Evolutionary conservation across 2,329 filamentous ascomycete genomes (phyloP).

Genomic region (Xenosphaeropsis pyriputrescens): DNA sequence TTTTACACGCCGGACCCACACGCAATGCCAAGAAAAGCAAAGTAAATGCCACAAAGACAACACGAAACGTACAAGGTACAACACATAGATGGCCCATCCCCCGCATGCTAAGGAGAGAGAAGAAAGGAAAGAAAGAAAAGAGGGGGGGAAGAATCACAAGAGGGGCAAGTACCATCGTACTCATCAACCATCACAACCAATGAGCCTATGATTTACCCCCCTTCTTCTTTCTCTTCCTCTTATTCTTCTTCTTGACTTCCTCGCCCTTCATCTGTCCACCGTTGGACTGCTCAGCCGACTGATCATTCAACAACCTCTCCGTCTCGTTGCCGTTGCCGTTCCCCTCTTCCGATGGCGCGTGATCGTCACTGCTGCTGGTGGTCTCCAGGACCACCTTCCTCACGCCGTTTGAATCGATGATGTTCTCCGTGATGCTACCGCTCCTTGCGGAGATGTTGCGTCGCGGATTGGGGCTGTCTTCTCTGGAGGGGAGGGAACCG

Average conservation of each 20-base stretch:
- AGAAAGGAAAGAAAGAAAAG: too few species aligned
- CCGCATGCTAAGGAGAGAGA: too few species aligned
- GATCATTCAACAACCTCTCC: too few species aligned
- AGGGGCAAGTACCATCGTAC: too few species aligned
- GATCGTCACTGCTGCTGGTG: slow-evolving; percentile 21
- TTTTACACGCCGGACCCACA: too few species aligned
- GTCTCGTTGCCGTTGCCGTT: slow-evolving; percentile 1
- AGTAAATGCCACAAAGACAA: too few species aligned
- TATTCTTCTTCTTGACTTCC: slow-evolving; percentile 14
- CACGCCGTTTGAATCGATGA: slow-evolving; percentile 60
- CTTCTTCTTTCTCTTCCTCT: slow-evolving; percentile 13
- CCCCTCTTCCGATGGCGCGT: background rate
- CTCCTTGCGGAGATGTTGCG: slow-evolving; percentile 42
- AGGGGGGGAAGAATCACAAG: too few species aligned
- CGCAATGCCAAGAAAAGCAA: too few species aligned
- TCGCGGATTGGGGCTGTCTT: slow-evolving; percentile 18
- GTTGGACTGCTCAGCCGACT: background rate
- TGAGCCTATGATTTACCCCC: slow-evolving; percentile 3
- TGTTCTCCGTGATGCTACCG: slow-evolving; percentile 66
- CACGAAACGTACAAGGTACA: too few species aligned
- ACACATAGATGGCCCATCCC: too few species aligned
- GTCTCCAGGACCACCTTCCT: slow-evolving; percentile 64
- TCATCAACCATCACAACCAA: too few species aligned
- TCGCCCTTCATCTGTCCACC: slow-evolving; percentile 5
- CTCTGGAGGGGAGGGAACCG: slow-evolving; percentile 12